Conservation (phyloP, 257 asterid species). For the Echium plantagineum region DNA sequence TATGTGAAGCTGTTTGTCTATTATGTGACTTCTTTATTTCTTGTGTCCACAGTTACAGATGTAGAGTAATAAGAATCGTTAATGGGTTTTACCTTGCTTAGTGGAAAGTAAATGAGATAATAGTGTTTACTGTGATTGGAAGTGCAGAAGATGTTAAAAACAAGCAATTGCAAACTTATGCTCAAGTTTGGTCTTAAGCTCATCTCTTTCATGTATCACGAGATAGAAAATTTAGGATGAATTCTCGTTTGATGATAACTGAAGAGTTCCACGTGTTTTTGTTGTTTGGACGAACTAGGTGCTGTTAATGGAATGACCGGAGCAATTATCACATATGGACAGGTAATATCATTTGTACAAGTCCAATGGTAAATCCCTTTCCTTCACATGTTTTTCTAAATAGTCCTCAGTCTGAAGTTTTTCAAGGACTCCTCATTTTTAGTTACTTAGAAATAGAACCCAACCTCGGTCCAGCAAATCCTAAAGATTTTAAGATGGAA, state of each 20-base stretch:
- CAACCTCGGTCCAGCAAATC: not conserved
- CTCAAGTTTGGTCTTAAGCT: not conserved
- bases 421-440: too few relatives aligned
- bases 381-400: conserved; percentile 5
- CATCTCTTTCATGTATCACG: not conserved
- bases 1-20: not conserved
- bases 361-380: conserved; percentile 1
- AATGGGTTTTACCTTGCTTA: not conserved
- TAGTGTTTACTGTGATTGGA: not conserved
- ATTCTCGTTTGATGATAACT: not conserved
- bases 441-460: too few relatives aligned
- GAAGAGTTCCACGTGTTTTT: not conserved
- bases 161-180: not conserved
- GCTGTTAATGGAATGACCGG: conserved; percentile 63
- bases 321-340: conserved; percentile 69
- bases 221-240: not conserved
- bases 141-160: not conserved
- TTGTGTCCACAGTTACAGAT: not conserved
- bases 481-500: too few relatives aligned
- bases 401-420: too few relatives aligned
- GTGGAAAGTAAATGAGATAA: not conserved
- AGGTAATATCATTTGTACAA: conserved; percentile 32
- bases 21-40: not conserved
- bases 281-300: conserved; percentile 25
- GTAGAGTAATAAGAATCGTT: too few relatives aligned